These are phyloP conservation scores for Excoecaria agallocha DNA, from an alignment of 345 rosid species.

Conservation along the genomic window DNA sequence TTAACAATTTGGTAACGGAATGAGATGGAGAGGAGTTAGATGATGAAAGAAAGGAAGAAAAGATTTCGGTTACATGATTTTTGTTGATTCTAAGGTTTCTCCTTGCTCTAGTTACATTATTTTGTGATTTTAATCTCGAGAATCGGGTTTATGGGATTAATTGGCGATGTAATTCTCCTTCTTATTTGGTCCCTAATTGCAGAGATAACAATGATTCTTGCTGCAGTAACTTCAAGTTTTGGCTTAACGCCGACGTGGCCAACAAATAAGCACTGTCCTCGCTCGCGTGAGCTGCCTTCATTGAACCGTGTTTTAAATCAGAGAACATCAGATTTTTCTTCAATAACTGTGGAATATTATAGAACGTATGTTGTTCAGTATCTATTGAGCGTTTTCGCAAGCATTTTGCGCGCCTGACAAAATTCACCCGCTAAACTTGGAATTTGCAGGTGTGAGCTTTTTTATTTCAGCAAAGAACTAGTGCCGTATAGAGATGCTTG, in stretches of 20 bases:
- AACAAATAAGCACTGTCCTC: background rate
- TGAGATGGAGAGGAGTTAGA: too few relatives aligned
- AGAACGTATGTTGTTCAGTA: constrained; percentile 26
- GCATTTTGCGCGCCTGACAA: background rate
- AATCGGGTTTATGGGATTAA: too few relatives aligned
- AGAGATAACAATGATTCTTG: constrained; percentile 24
- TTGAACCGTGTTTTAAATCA: constrained; percentile 4
- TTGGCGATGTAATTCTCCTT: too few relatives aligned
- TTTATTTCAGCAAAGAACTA: constrained; percentile 56
- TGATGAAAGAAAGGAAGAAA: too few relatives aligned
- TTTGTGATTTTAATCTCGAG: too few relatives aligned
- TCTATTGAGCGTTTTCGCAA: constrained; percentile 3
- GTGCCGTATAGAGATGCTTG: constrained; percentile 69
- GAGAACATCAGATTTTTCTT: background rate
- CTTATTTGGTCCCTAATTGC: too few relatives aligned
- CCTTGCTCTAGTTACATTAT: too few relatives aligned
- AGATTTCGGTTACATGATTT: too few relatives aligned
- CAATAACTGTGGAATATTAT: constrained; percentile 7
- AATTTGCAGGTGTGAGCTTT: constrained; percentile 54
- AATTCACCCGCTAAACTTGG: background rate
- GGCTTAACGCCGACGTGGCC: constrained; percentile 20
- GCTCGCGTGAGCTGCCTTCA: background rate
- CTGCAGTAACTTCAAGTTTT: constrained; percentile 15
- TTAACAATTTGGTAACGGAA: too few relatives aligned
- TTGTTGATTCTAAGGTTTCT: too few relatives aligned